phyloP scores from a whole-genome alignment of 73 alveolate species.

The Paramecium tetraurelia region DNA sequence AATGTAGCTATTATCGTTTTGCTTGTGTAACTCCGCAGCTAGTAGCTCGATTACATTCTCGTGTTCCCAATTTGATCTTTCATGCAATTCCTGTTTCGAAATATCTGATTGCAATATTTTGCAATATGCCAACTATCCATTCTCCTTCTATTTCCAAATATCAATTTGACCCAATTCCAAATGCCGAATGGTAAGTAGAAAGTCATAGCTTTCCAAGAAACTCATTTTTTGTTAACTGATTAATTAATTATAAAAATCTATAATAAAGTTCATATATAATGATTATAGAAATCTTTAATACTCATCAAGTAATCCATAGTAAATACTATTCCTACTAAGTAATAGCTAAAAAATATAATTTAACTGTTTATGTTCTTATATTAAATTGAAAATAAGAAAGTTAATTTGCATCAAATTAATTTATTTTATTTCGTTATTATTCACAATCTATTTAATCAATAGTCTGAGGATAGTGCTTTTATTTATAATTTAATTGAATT shows the following conservation, averaged over 20 bases:
- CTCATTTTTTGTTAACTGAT: conserved; percentile 16
- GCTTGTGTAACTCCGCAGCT: conserved; percentile 31
- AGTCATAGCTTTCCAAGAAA: conserved; percentile 34
- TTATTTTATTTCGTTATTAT: too few species aligned
- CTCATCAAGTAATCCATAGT: too few species aligned
- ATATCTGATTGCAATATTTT: background rate
- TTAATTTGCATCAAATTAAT: too few species aligned
- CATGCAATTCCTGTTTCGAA: background rate
- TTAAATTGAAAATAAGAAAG: too few species aligned
- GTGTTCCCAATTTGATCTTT: conserved; percentile 24
- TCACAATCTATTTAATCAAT: too few species aligned
- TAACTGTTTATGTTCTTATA: too few species aligned
- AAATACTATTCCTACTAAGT: too few species aligned
- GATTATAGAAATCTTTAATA: too few species aligned
- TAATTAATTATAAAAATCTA: background rate
- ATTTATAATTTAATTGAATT: too few species aligned
- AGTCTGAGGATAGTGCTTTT: too few species aligned
- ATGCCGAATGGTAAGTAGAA: conserved; percentile 10
- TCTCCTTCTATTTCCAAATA: conserved; percentile 28
- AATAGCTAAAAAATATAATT: too few species aligned
- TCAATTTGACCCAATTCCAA: conserved; percentile 16
- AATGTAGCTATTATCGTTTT: background rate
- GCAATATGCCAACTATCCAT: background rate
- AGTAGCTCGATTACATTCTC: conserved; percentile 26
- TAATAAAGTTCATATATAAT: background rate